Evolutionary conservation across 2,329 filamentous ascomycete species (phyloP).

Genomic region (Fusarium mexicanum): DNA sequence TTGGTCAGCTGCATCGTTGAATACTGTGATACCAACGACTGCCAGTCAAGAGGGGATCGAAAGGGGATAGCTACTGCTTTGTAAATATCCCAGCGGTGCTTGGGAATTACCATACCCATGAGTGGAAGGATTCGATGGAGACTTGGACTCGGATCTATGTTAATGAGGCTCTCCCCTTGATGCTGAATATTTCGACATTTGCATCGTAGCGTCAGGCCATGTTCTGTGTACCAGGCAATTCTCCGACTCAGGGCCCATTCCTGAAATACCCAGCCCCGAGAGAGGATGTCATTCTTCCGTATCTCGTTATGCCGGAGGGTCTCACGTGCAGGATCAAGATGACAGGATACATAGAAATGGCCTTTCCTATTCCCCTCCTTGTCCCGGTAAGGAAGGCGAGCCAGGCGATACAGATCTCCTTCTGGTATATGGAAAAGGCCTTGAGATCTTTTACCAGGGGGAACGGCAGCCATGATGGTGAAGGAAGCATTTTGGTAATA

Average conservation of each 20-base stretch:
- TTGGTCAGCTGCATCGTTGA: not conserved
- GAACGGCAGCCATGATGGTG: not conserved
- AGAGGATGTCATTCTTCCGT: not conserved
- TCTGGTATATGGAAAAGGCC: not conserved
- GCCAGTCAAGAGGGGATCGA: not conserved
- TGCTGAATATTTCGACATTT: not conserved
- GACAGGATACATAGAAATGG: rapidly evolving
- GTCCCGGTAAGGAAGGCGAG: not conserved
- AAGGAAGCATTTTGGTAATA: not conserved
- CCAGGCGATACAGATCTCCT: not conserved
- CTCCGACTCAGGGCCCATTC: not conserved
- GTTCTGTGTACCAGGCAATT: not conserved
- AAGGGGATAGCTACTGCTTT: rapidly evolving
- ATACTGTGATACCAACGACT: not conserved
- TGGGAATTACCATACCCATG: not conserved
- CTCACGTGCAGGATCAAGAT: rapidly evolving
- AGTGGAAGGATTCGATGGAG: not conserved
- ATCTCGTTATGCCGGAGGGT: not conserved
- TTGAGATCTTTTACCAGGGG: not conserved
- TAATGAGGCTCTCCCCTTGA: not conserved
- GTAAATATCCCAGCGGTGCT: not conserved
- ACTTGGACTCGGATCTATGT: not conserved
- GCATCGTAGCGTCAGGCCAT: not conserved
- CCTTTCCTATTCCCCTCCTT: not conserved
- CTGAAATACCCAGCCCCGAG: not conserved